Base-by-base conservation (phyloP, 2,329 filamentous ascomycete species). In the Beauveria caledonica region DNA sequence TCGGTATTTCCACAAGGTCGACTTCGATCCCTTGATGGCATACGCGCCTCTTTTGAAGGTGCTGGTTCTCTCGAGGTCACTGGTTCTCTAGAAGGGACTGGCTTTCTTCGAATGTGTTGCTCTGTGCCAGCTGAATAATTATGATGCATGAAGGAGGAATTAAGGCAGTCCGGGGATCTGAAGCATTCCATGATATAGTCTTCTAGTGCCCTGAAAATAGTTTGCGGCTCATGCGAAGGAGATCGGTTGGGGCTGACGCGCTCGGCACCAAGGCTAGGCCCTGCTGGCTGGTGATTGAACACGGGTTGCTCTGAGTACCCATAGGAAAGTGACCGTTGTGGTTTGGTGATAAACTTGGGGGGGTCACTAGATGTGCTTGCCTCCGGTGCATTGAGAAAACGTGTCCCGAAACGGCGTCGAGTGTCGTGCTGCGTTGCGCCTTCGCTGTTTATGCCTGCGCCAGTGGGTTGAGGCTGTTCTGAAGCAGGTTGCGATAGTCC, bases 121-220 rank as follows among this genome's bases (percentile, higher is more conserved):
- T 60, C 58, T 25, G 50, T 39, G 3, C 66, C 67, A 23, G 42
- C 21, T 27, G 55, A 13, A n/a, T 45, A 57, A 36, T 23, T 59
- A 33, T 59, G 42, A 40, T 42, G 60, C 42, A 80, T 76, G 69
- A 96, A 96, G 0, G 91, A 92, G 15, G 77, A 78, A 70, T 94
- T 95, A n/a, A 96, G 73, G 64, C 82, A 86, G 57, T 88, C 80
- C 65, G 86, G 86, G 0, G 86, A 86, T 59, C 83, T 81, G 67
- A 95, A 89, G 65, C 83, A 87, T 21, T 75, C 72, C 54, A 85
- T 75, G 45, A 96, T 81, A 68, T 94, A 93, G 63, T 92, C 87
- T 72, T 96, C 90, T 15, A 96, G 70, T 5, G 81, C 80, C 62
- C 83, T 86, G 71, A 96, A 96, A 11, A 93, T 84, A 42, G 77